Conservation (phyloP, 1,284 basidiomycete species). For the Heterobasidion annosum region DNA sequence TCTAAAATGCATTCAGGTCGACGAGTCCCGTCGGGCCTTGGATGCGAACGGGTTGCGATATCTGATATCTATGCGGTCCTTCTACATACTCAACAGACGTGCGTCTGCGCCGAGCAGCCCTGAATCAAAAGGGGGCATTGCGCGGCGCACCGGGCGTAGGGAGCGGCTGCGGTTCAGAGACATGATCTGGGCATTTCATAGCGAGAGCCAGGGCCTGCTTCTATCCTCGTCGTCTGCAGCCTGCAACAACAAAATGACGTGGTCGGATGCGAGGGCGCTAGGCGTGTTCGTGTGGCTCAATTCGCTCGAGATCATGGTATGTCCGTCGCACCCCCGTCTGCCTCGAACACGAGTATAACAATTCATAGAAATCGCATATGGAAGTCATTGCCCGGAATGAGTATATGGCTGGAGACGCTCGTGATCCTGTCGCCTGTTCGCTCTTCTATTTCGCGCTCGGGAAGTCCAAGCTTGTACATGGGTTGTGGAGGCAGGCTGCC, state of each 20-base stretch:
- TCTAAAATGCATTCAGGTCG: slow-evolving; percentile 44
- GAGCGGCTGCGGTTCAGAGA: slow-evolving; percentile 82
- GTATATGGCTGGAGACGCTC: slow-evolving; percentile 77
- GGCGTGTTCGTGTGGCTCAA: slow-evolving; percentile 88
- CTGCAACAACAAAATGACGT: slow-evolving; percentile 75
- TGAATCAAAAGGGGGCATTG: slow-evolving; percentile 27
- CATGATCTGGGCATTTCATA: slow-evolving; percentile 93
- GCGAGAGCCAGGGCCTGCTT: slow-evolving; percentile 83
- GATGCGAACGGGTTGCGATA: slow-evolving; percentile 89
- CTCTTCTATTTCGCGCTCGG: slow-evolving; percentile 93
- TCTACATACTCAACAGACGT: slow-evolving; percentile 68
- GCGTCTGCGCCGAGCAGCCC: slow-evolving; percentile 39
- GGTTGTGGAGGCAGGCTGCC: slow-evolving; percentile 91
- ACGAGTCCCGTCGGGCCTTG: slow-evolving; percentile 78
- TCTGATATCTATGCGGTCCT: slow-evolving; percentile 80
- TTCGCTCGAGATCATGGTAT: slow-evolving; percentile 67
- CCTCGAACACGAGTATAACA: neutral
- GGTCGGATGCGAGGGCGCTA: slow-evolving; percentile 79
- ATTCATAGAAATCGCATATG: slow-evolving; percentile 61
- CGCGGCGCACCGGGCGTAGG: slow-evolving; percentile 41
- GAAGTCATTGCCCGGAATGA: slow-evolving; percentile 91
- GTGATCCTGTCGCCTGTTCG: slow-evolving; percentile 86
- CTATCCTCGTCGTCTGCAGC: slow-evolving; percentile 63
- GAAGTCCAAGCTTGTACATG: slow-evolving; percentile 86
- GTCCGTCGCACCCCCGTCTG: slow-evolving; percentile 15